Percentiles rank a stretch among this genome's conserved stretches.
These are phyloP conservation scores for Candida nitratophila DNA, from an alignment of 805 yeast species.

Conservation along the genomic window DNA sequence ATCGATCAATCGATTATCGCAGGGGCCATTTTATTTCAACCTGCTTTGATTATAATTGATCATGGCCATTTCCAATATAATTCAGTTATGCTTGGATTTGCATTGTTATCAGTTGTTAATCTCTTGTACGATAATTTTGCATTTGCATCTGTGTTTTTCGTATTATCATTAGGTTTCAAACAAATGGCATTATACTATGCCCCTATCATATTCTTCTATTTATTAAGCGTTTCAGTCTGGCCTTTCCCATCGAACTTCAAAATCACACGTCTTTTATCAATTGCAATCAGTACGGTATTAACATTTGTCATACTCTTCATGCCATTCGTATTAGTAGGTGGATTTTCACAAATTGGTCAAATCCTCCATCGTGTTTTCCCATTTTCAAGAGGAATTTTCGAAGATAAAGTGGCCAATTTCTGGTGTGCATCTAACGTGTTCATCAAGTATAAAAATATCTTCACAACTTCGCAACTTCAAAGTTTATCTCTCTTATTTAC, in stretches of 20 bases:
- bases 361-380: conserved; percentile 74
- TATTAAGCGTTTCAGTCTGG: conserved; percentile 48
- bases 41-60: conserved; percentile 76
- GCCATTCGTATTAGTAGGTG: conserved; percentile 53
- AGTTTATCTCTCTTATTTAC: conserved; percentile 49
- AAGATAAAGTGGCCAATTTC: conserved; percentile 93
- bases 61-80: conserved; percentile 98
- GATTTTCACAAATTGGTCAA: conserved; percentile 45
- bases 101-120: conserved; percentile 60
- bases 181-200: conserved; percentile 95
- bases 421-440: conserved; percentile 92
- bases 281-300: conserved; percentile 56
- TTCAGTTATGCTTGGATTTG: conserved; percentile 86
- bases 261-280: conserved; percentile 48
- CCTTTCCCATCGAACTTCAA: conserved; percentile 31
- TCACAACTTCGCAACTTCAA: conserved; percentile 54
- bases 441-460: conserved; percentile 57
- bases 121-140: conserved; percentile 57
- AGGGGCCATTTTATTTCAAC: conserved; percentile 78
- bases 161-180: conserved; percentile 73
- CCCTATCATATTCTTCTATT: conserved; percentile 77
- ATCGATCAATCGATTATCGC: conserved; percentile 73
- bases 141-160: conserved; percentile 70
- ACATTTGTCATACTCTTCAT: conserved; percentile 45
- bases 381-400: conserved; percentile 88